Percentiles rank a stretch among this genome's conserved stretches.
Conservation (phyloP, 2,329 filamentous ascomycete genomes). For the Penicillium sp. region DNA sequence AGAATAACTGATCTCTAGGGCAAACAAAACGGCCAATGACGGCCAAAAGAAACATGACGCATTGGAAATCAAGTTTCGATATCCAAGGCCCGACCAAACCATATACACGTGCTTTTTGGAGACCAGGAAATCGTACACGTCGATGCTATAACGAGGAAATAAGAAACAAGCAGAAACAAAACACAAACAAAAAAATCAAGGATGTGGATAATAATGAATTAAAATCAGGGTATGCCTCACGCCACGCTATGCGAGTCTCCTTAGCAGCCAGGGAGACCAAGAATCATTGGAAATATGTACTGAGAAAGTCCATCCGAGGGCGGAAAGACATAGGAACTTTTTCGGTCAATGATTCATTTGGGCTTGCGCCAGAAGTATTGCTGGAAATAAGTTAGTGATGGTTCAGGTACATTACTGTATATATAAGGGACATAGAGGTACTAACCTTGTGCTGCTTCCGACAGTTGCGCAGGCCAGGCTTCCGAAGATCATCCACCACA, state of each 20-base stretch:
- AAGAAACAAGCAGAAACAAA: slow-evolving; percentile 9
- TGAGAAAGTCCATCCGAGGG: slow-evolving; percentile 23
- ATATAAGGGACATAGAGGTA: slow-evolving; percentile 13
- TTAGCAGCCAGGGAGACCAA: slow-evolving; percentile 25
- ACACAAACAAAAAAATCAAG: slow-evolving; percentile 26
- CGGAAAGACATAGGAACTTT: slow-evolving; percentile 6
- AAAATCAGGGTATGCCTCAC: slow-evolving; percentile 41
- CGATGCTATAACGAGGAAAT: slow-evolving; percentile 10
- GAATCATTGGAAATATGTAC: slow-evolving; percentile 37
- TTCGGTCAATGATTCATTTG: slow-evolving; percentile 37
- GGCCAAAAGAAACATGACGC: not conserved
- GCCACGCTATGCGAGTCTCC: slow-evolving; percentile 44
- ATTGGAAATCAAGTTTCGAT: not conserved
- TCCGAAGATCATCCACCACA: slow-evolving; percentile 80
- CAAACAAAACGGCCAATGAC: not conserved
- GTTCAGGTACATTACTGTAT: slow-evolving; percentile 2
- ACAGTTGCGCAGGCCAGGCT: slow-evolving; percentile 83
- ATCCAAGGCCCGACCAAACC: slow-evolving; percentile 56
- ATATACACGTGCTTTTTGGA: slow-evolving; percentile 8
- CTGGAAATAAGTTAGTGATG: slow-evolving; percentile 41
- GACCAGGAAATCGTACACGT: slow-evolving; percentile 13
- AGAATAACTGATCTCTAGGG: not conserved
- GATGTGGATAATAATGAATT: slow-evolving; percentile 25
- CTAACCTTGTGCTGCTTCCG: slow-evolving; percentile 96
- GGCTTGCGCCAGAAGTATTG: slow-evolving; percentile 73